A percentile compares a stretch with the other conserved stretches of the same genome.
These are phyloP conservation scores for Bassia scoparia DNA, from an alignment of 148 eudicot genomes.

Conservation along the genomic window DNA sequence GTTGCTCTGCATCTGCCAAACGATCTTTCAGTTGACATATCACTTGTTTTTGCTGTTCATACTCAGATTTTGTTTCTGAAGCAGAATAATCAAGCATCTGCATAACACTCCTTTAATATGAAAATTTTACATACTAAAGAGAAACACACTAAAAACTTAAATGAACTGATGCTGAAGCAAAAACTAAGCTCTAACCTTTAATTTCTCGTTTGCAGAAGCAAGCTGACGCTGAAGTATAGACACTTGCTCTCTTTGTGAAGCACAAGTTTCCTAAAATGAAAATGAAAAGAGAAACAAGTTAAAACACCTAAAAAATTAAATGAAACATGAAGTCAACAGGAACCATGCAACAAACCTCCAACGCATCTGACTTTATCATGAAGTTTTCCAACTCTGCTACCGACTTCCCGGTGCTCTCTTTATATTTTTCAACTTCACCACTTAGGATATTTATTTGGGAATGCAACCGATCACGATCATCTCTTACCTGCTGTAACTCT, in stretches of 20 bases:
- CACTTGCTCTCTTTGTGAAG: constrained; percentile 53
- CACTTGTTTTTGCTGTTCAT: constrained; percentile 39
- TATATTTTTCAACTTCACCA: constrained; percentile 40
- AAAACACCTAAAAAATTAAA: background rate
- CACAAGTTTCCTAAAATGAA: constrained; percentile 49
- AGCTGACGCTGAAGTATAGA: constrained; percentile 45
- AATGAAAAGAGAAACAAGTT: background rate
- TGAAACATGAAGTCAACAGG: background rate
- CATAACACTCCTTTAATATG: background rate
- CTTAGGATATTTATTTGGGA: constrained; percentile 38
- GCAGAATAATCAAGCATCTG: constrained; percentile 64
- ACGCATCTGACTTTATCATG: constrained; percentile 45
- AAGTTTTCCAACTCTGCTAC: constrained; percentile 49
- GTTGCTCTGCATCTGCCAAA: constrained; percentile 53
- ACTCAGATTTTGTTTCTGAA: constrained; percentile 46
- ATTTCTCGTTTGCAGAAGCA: constrained; percentile 53
- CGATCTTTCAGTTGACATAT: constrained; percentile 42
- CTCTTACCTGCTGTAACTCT: constrained; percentile 62
- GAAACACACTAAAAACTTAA: background rate
- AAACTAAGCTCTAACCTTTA: constrained; percentile 40
- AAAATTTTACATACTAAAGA: background rate
- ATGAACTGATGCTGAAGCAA: no score
- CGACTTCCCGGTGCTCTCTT: constrained; percentile 57
- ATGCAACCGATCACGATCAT: constrained; percentile 54
- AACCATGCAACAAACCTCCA: constrained; percentile 48